Base-by-base conservation (phyloP, 2,329 filamentous ascomycete species). In the Aspergillus ochraceoroseus region DNA sequence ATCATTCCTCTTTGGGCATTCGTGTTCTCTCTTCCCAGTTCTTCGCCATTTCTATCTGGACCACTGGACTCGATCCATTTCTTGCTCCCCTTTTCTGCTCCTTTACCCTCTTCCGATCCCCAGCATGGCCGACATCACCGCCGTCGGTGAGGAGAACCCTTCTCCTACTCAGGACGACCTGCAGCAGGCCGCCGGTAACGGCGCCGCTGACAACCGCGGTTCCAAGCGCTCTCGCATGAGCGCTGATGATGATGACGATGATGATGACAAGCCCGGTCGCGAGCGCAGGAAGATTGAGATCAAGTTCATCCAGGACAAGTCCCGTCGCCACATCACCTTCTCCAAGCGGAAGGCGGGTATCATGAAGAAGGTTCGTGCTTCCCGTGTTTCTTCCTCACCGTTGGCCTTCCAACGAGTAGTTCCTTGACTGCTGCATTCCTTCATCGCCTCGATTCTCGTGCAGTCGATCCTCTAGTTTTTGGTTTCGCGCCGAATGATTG, bases 241-340 rank as follows among this genome's bases (percentile, higher is more conserved):
- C 59, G 72, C 84, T 56, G 90, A 96, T 65, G 92, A 96, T 64
- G 92, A 96, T 54, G 90, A 96, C 53, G 92, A 96, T 52, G 89
- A 96, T 57, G 89, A 95, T 57, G 90, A 95, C 69, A 96, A 96
- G 80, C 87, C 87, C 50, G 88, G 88, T 63, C 89, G 92, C 70
- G 92, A 96, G 79, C 84, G 92, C 65, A 83, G 92, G 73, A 98
- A 98, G 84, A 98, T 98, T 61, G 92, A 98, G 72, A 98, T 98
- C 74, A 98, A 98, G 79, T 98, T 98, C 74, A 98, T 98, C 70
- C 90, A 89, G 70, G 92, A 98, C 73, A 98, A 98, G 76, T 96
- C 90, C 72, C 88, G 92, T 72, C 85, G 92, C 50, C 92, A 98
- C 75, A 98, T 96, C 66, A 96, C 92, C 61, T 96, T 98, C 70